These are phyloP conservation scores for Zoysia matrella DNA, from an alignment of 202 grass and related monocot species.

Conservation along the genomic window DNA sequence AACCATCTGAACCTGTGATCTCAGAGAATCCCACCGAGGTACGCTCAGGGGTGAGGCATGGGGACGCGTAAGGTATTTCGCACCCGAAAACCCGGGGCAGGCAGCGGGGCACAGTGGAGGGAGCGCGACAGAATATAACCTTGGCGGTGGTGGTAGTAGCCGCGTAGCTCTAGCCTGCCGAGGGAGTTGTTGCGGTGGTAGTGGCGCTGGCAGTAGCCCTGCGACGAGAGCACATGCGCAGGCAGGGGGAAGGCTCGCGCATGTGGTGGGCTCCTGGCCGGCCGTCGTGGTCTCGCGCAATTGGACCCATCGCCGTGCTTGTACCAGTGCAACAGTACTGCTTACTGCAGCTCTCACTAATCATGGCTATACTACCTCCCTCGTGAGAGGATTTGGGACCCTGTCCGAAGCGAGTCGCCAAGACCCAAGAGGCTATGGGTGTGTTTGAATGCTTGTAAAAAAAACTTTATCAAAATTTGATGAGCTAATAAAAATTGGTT, in stretches of 20 bases:
- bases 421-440: too few species aligned
- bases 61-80: conserved; percentile 32
- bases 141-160: background rate
- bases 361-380: background rate
- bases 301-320: conserved; percentile 20
- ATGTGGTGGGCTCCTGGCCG: conserved; percentile 25
- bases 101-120: background rate
- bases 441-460: too few species aligned
- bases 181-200: background rate
- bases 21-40: too few species aligned
- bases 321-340: conserved; percentile 36
- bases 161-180: background rate
- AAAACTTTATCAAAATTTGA: too few species aligned
- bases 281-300: conserved; percentile 25
- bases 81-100: conserved; percentile 50
- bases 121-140: conserved; percentile 39
- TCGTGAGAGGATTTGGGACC: background rate
- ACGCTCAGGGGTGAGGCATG: background rate
- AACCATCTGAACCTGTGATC: too few species aligned
- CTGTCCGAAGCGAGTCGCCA: background rate
- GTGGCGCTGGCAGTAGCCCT: conserved; percentile 4
- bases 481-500: too few species aligned
- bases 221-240: conserved; percentile 21
- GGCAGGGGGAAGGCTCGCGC: background rate
- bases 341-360: conserved; percentile 38